These are phyloP conservation scores for Leccinum brunneo-olivaceum DNA, from an alignment of 1,284 basidiomycete species.

Conservation along the genomic window DNA sequence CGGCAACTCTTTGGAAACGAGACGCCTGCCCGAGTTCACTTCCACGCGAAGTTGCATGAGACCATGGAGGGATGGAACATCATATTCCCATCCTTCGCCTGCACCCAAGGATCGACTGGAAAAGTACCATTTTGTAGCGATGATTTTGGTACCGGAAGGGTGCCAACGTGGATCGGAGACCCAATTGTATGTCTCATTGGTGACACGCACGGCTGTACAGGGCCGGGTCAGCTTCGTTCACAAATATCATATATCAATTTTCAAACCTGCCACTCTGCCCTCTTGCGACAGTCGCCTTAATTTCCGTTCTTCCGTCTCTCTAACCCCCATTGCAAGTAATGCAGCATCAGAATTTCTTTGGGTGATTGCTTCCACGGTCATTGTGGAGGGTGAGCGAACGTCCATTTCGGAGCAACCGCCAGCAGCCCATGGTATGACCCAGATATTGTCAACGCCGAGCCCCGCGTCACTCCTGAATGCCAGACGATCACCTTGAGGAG, in stretches of 20 bases:
- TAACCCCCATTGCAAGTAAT: slow-evolving; percentile 41
- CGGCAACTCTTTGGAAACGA: slow-evolving; percentile 53
- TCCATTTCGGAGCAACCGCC: slow-evolving; percentile 54
- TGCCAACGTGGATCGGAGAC: slow-evolving; percentile 65
- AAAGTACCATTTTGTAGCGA: slow-evolving; percentile 72
- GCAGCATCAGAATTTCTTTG: slow-evolving; percentile 40
- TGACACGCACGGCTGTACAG: slow-evolving; percentile 50
- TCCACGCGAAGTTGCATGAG: slow-evolving; percentile 27
- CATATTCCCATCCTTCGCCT: slow-evolving; percentile 66
- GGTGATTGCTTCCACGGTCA: slow-evolving; percentile 18
- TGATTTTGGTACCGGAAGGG: slow-evolving; percentile 50
- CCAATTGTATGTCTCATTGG: slow-evolving; percentile 69
- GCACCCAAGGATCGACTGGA: slow-evolving; percentile 55
- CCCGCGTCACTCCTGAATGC: slow-evolving; percentile 67
- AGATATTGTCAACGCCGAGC: slow-evolving; percentile 67
- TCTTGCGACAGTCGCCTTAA: slow-evolving; percentile 48
- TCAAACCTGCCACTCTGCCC: slow-evolving; percentile 49
- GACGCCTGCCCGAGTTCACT: slow-evolving; percentile 45
- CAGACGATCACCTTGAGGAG: slow-evolving; percentile 52
- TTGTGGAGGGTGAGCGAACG: slow-evolving; percentile 32
- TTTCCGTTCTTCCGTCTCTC: slow-evolving; percentile 44
- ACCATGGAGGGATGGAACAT: slow-evolving; percentile 34
- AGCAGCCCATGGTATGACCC: slow-evolving; percentile 53
- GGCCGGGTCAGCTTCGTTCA: not conserved
- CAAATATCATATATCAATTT: not conserved